Percentiles rank a stretch among this genome's conserved stretches.
Evolutionary conservation across 176 grass and related monocot genomes (phyloP).

Genomic region (Tillandsia leiboldiana): DNA sequence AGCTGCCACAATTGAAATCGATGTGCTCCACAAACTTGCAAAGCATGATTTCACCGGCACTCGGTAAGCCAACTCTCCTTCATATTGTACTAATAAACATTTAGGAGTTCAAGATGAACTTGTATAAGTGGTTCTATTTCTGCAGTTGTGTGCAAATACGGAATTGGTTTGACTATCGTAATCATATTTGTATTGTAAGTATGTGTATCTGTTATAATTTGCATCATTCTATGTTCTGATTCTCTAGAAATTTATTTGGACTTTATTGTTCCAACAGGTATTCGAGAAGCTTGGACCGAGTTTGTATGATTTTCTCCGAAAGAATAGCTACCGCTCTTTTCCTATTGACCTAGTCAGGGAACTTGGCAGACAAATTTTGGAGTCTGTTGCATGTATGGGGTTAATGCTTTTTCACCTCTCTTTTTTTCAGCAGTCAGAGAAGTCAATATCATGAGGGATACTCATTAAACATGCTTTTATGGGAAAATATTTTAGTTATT

Average conservation of each 20-base stretch:
- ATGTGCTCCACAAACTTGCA: conserved; percentile 80
- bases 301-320: conserved; percentile 77
- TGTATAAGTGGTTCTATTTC: conserved; percentile 63
- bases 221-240: neutral
- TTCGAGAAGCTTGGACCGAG: conserved; percentile 94
- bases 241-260: neutral
- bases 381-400: conserved; percentile 80
- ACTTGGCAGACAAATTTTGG: conserved; percentile 86
- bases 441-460: too few species aligned
- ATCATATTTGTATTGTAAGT: conserved; percentile 99
- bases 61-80: conserved; percentile 49
- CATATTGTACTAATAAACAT: conserved; percentile 25
- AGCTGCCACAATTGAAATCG: conserved; percentile 99
- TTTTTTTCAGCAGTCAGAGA: neutral
- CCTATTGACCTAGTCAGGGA: conserved; percentile 81
- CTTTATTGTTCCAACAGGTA: conserved; percentile 49
- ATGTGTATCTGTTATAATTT: conserved; percentile 44
- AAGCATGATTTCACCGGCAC: conserved; percentile 61
- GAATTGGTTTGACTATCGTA: conserved; percentile 99
- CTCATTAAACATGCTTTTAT: neutral
- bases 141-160: conserved; percentile 99
- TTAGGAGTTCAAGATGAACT: conserved; percentile 69
- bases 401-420: conserved; percentile 3
- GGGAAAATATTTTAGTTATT: neutral
- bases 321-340: conserved; percentile 75